phyloP scores from a whole-genome alignment of 2,329 filamentous ascomycete species.

The Exophiala sp. region DNA sequence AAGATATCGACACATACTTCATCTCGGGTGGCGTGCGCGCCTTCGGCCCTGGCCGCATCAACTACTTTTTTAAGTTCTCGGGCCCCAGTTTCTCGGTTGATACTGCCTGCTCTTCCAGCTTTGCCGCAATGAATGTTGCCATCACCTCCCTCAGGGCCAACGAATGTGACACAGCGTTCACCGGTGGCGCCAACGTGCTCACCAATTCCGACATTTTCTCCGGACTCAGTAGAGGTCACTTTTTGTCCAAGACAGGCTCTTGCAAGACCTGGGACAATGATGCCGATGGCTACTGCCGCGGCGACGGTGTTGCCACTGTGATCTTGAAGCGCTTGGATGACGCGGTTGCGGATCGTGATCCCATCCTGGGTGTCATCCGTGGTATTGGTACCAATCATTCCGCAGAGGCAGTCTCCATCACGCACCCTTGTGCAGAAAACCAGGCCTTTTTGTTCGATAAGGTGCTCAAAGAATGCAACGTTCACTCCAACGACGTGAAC shows the following conservation, averaged over 20 bases:
- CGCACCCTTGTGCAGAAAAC: constrained; percentile 38
- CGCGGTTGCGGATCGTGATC: constrained; percentile 67
- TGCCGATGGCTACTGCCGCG: constrained; percentile 77
- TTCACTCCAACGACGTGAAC: constrained; percentile 36
- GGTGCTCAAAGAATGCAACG: constrained; percentile 35
- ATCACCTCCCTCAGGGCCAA: constrained; percentile 68
- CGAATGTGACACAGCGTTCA: constrained; percentile 74
- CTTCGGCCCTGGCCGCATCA: constrained; percentile 59
- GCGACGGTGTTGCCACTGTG: constrained; percentile 67
- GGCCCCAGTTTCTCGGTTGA: constrained; percentile 68
- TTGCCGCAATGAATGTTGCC: constrained; percentile 64
- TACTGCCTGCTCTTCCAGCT: constrained; percentile 71
- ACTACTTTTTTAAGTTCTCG: constrained; percentile 71
- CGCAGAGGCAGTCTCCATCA: constrained; percentile 38
- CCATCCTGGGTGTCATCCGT: constrained; percentile 64
- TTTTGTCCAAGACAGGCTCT: constrained; percentile 67
- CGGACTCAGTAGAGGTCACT: constrained; percentile 68
- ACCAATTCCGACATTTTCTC: constrained; percentile 77
- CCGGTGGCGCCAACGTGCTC: constrained; percentile 70
- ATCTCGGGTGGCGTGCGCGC: constrained; percentile 58
- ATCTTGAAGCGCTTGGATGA: constrained; percentile 75
- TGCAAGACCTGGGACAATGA: constrained; percentile 77
- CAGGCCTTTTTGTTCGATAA: constrained; percentile 36
- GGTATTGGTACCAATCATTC: constrained; percentile 76
- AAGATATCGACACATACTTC: constrained; percentile 66